A percentile compares a stretch with the other conserved stretches of the same genome.
Conservation (phyloP, 768 basidiomycete species). For the Gautieria morchelliformis region DNA sequence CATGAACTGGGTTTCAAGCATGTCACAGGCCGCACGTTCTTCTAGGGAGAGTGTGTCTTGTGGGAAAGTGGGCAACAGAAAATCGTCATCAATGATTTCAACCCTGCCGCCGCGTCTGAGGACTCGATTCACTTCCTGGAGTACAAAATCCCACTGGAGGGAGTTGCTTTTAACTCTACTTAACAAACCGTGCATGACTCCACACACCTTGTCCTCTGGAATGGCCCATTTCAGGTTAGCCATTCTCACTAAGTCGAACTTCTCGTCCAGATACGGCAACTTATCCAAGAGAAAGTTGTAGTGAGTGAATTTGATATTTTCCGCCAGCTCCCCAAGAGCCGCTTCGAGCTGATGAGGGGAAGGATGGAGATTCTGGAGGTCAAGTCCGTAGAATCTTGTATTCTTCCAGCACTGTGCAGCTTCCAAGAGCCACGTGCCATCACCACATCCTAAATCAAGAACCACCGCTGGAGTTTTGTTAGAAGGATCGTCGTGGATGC, state of each 20-base stretch:
- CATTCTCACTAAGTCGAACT: slow-evolving; percentile 68
- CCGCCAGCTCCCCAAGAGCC: slow-evolving; percentile 15
- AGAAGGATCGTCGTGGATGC: slow-evolving; percentile 43
- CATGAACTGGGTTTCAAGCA: neutral
- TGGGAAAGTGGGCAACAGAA: slow-evolving; percentile 31
- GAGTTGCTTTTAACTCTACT: neutral
- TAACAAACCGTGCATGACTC: neutral
- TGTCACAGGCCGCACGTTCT: neutral
- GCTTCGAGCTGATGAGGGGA: slow-evolving; percentile 9
- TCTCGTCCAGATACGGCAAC: slow-evolving; percentile 52
- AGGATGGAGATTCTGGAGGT: slow-evolving; percentile 39
- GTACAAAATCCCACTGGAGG: slow-evolving; percentile 45
- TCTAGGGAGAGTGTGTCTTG: neutral
- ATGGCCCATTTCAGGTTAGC: slow-evolving; percentile 56
- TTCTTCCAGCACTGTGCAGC: slow-evolving; percentile 55
- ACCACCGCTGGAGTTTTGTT: slow-evolving; percentile 42
- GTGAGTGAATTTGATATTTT: slow-evolving; percentile 13
- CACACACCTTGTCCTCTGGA: slow-evolving; percentile 29
- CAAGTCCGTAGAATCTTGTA: slow-evolving; percentile 54
- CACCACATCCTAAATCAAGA: slow-evolving; percentile 71
- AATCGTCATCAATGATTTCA: slow-evolving; percentile 67
- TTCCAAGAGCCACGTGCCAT: slow-evolving; percentile 57
- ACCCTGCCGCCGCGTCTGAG: slow-evolving; percentile 51
- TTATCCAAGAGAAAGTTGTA: slow-evolving; percentile 18
- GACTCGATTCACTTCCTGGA: slow-evolving; percentile 55